These are phyloP conservation scores for Xylaria telfairii DNA, from an alignment of 495 filamentous ascomycete species.

Conservation along the genomic window DNA sequence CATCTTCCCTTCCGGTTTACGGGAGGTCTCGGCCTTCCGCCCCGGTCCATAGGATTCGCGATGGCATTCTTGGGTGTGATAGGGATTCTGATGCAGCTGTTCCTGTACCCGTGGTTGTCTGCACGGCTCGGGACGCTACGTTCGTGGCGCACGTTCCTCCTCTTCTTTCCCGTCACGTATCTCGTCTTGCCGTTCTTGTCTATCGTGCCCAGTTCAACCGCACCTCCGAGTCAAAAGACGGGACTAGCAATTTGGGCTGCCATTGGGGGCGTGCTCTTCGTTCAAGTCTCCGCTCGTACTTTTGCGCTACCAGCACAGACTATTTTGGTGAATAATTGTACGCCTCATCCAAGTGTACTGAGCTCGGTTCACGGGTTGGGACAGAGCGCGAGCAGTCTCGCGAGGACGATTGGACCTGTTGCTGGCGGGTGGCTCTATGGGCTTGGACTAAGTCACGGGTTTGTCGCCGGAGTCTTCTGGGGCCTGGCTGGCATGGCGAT, in stretches of 20 bases:
- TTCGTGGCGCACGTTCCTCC: conserved; percentile 71
- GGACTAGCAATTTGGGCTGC: conserved; percentile 71
- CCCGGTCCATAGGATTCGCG: conserved; percentile 75
- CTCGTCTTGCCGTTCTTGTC: conserved; percentile 74
- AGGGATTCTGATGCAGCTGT: conserved; percentile 78
- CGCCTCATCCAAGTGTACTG: conserved; percentile 79
- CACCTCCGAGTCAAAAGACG: conserved; percentile 67
- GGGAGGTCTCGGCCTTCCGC: conserved; percentile 78
- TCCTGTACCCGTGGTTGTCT: conserved; percentile 74
- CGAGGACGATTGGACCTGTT: conserved; percentile 77
- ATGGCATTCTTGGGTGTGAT: conserved; percentile 79
- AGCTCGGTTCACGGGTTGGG: conserved; percentile 84
- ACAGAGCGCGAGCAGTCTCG: conserved; percentile 72
- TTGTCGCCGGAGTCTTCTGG: conserved; percentile 84
- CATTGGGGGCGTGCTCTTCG: conserved; percentile 69
- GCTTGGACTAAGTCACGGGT: conserved; percentile 67
- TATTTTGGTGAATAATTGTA: conserved; percentile 84
- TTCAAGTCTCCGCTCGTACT: conserved; percentile 80
- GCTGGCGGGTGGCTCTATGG: conserved; percentile 76
- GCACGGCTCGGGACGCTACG: conserved; percentile 69
- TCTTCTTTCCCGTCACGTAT: conserved; percentile 78
- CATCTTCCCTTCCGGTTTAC: conserved; percentile 74
- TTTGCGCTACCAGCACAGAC: conserved; percentile 79
- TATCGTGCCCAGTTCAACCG: conserved; percentile 65
- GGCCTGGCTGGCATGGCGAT: conserved; percentile 67